Evolutionary conservation across 2,329 filamentous ascomycete species (phyloP).

Genomic region (Alternaria triticina): DNA sequence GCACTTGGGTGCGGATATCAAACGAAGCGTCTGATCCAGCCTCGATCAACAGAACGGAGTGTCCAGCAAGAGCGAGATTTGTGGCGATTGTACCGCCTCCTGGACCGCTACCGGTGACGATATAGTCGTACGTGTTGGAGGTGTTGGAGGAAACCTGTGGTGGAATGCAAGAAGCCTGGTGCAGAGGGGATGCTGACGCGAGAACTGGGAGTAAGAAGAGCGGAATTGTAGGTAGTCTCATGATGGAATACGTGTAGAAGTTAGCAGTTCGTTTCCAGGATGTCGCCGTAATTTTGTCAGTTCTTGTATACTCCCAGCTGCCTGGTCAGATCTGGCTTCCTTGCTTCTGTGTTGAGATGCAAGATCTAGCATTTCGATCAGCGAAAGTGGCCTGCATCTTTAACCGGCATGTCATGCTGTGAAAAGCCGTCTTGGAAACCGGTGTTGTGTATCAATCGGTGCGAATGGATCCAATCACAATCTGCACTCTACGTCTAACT

Average conservation of each 20-base stretch:
- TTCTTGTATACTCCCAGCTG: neutral
- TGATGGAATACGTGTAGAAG: neutral
- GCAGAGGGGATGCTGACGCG: neutral
- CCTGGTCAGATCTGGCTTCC: neutral
- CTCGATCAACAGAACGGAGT: slow-evolving; percentile 63
- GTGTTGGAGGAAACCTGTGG: slow-evolving; percentile 5
- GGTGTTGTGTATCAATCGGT: neutral
- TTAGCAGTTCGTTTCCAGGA: neutral
- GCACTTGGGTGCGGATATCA: slow-evolving; percentile 57
- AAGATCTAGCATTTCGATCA: neutral
- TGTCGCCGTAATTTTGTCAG: neutral
- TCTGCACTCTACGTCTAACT: neutral
- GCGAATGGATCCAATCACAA: neutral
- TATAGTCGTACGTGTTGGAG: slow-evolving; percentile 34
- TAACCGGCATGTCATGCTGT: neutral
- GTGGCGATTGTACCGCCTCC: slow-evolving; percentile 45
- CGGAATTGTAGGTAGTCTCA: neutral
- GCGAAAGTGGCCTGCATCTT: neutral
- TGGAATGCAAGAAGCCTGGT: slow-evolving; percentile 3
- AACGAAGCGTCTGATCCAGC: slow-evolving; percentile 59
- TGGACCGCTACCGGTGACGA: slow-evolving; percentile 60
- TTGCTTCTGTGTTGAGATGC: neutral
- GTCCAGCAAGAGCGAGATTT: slow-evolving; percentile 62
- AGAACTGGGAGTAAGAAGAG: neutral
- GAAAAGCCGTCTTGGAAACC: neutral